Conservation (phyloP, 257 asterid genomes). For the Plantago ovata region DNA sequence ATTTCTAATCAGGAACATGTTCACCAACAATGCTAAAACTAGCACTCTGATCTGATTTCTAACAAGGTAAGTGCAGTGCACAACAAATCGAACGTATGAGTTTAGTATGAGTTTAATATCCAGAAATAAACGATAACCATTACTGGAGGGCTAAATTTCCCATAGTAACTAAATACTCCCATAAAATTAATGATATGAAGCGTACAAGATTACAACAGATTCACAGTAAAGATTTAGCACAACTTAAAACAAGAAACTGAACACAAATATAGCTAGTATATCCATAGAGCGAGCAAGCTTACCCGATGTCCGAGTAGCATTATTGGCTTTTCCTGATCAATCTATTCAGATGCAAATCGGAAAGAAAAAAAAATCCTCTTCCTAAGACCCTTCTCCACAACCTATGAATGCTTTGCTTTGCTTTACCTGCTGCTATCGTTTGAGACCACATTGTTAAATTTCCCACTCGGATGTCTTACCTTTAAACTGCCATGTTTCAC, state of each 20-base stretch:
- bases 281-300: neutral
- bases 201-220: neutral
- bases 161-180: neutral
- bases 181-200: neutral
- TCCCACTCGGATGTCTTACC: constrained; percentile 56
- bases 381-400: neutral
- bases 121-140: neutral
- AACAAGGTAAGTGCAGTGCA: too few species aligned
- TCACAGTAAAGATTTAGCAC: constrained; percentile 6
- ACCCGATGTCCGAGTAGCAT: neutral
- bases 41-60: too few species aligned
- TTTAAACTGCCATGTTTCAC: constrained; percentile 66
- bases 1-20: too few species aligned
- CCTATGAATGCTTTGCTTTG: constrained; percentile 3
- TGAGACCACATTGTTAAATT: constrained; percentile 35
- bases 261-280: neutral
- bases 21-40: too few species aligned
- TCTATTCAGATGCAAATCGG: constrained; percentile 5
- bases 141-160: neutral
- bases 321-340: neutral
- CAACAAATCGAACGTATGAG: too few species aligned
- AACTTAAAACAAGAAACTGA: constrained; percentile 1
- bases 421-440: constrained; percentile 1
- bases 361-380: neutral
- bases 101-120: too few species aligned